These are phyloP conservation scores for Rhizophagus sp. DNA, from an alignment of 192 early-diverging fungal species.

Conservation along the genomic window DNA sequence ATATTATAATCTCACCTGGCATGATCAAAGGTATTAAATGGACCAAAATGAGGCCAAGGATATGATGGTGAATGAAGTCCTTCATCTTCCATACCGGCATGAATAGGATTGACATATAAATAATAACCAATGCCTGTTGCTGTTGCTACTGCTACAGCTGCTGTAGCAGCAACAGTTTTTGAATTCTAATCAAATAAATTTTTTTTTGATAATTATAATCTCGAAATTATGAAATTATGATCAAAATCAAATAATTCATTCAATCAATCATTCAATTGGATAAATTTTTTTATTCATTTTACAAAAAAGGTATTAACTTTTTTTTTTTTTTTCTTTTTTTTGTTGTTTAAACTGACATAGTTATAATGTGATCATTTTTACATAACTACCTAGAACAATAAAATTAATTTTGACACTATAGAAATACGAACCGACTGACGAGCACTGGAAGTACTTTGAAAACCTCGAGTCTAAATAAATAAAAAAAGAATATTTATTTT, in stretches of 20 bases:
- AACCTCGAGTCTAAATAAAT: neutral
- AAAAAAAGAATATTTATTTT: slow-evolving; percentile 14
- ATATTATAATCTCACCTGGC: slow-evolving; percentile 61
- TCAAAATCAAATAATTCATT: too few species aligned
- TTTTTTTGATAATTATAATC: neutral
- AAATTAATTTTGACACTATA: neutral
- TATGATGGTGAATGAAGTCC: slow-evolving; percentile 88
- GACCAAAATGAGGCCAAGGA: slow-evolving; percentile 86
- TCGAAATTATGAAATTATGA: too few species aligned
- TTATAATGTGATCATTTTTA: slow-evolving; percentile 11
- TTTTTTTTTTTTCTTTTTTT: neutral
- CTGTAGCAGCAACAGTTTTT: slow-evolving; percentile 38
- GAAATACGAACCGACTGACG: slow-evolving; percentile 31
- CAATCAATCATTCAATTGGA: neutral
- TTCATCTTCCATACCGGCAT: slow-evolving; percentile 86
- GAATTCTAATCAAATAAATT: slow-evolving; percentile 32
- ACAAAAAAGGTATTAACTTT: neutral
- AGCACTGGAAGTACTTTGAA: slow-evolving; percentile 1
- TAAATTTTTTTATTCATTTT: neutral
- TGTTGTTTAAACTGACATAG: neutral
- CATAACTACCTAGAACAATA: neutral
- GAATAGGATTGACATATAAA: slow-evolving; percentile 55
- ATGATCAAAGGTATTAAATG: slow-evolving; percentile 89
- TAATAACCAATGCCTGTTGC: slow-evolving; percentile 51
- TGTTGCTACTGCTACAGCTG: slow-evolving; percentile 62